Base-by-base conservation (phyloP, 2,329 filamentous ascomycete species). In the Coniosporium tulheliwenetii region DNA sequence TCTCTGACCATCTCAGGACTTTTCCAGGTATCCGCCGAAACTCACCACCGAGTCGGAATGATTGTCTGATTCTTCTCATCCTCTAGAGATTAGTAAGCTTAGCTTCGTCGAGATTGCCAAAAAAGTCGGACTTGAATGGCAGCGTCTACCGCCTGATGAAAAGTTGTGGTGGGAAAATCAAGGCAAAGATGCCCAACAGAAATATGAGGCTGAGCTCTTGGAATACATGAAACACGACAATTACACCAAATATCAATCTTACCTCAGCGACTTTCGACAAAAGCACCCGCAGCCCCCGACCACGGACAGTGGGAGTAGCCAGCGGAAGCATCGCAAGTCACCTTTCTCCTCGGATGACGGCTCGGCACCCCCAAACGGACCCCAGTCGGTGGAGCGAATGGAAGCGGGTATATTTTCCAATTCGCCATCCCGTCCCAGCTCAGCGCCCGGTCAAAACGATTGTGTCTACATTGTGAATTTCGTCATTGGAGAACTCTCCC, bases 71-170 rank as follows among this genome's bases (percentile, higher is more conserved):
- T 26, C 19, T 7, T 26, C 19, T 26, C 19, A 3, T 26, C 7
- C 19, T 26, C 19, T 26, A 26, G 19, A 26, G 19, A 26, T 26
- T 7, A 54, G 50, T 44, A 45, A 51, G 12, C 49, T 60, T 8
- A 57, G 56, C 10, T 62, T 62, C 44, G 56, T 61, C 5, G 52
- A 59, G 39, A 61, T 62, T 43, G 58, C 59, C 30, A 50, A 52
- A 40, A 56, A 58, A 38, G 59, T 62, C 2, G 59, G 59, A 5
- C 47, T 54, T 35, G 47, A 52, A 50, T 62, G 59, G 59, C 58
- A 61, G 44, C 48, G 54, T 16, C 47, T 62, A 2, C 51, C 55
- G 3, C 38, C 52, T 8, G 57, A 60, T 39, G 48, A 56, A 41
- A 62, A 61, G 45, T 53, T 55, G 7, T 43, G 52, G 0, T 61